phyloP scores from a whole-genome alignment of 2,329 filamentous ascomycete species.

The Cordyceps tenuipes region DNA sequence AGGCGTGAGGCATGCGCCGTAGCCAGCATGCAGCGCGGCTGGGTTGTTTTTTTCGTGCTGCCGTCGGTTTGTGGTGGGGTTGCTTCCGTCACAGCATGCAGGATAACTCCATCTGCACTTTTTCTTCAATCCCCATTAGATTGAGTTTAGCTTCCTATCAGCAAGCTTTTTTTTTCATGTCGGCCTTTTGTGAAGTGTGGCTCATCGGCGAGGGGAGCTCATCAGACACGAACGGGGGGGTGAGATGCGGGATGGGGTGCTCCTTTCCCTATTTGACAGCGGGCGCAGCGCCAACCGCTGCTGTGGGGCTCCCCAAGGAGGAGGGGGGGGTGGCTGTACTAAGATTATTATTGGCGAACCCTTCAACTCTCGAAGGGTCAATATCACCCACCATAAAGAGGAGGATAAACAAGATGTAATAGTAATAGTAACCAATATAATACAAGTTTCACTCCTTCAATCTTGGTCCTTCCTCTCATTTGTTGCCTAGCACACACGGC shows the following conservation, averaged over 20 bases:
- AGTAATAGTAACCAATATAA: too few species aligned
- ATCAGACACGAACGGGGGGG: not conserved
- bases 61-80: not conserved
- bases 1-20: not conserved
- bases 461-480: not conserved
- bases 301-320: too few species aligned
- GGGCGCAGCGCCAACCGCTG: not conserved
- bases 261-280: not conserved
- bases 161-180: not conserved
- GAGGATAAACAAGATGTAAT: too few species aligned
- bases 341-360: too few species aligned
- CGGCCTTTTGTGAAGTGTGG: not conserved
- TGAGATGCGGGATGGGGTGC: too few species aligned
- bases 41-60: not conserved
- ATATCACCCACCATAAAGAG: too few species aligned
- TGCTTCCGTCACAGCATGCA: not conserved
- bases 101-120: not conserved
- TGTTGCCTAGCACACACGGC: not conserved
- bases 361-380: not conserved
- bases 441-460: too few species aligned
- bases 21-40: not conserved
- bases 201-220: not conserved
- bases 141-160: not conserved
- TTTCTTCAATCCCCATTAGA: not conserved
- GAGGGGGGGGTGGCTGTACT: not conserved